Conservation (phyloP, 2,329 filamentous ascomycete species). For the Apiospora arundinis region DNA sequence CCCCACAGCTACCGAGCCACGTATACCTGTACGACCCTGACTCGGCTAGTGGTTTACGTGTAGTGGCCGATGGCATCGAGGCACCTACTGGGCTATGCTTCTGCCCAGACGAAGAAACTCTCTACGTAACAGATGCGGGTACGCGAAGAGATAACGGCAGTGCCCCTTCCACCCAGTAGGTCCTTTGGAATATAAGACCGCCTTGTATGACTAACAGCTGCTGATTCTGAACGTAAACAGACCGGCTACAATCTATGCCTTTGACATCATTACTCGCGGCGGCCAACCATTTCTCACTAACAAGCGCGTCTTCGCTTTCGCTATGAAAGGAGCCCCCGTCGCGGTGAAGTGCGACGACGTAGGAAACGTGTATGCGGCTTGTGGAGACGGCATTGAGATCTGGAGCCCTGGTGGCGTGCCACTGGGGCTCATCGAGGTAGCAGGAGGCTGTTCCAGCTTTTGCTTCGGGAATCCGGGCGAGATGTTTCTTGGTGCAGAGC, state of each 20-base stretch:
- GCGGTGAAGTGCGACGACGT: slow-evolving; percentile 48
- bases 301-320: slow-evolving; percentile 58
- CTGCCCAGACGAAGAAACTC: slow-evolving; percentile 43
- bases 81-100: slow-evolving; percentile 51
- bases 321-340: slow-evolving; percentile 51
- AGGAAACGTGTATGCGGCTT: slow-evolving; percentile 55
- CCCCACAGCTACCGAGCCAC: slow-evolving; percentile 52
- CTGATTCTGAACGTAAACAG: slow-evolving; percentile 28
- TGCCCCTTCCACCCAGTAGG: slow-evolving; percentile 38
- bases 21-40: slow-evolving; percentile 53
- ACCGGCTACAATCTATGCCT: slow-evolving; percentile 52
- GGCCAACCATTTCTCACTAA: slow-evolving; percentile 52
- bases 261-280: slow-evolving; percentile 48
- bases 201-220: neutral
- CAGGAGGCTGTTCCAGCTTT: slow-evolving; percentile 50
- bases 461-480: slow-evolving; percentile 50
- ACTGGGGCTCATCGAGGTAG: slow-evolving; percentile 49
- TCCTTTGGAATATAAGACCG: neutral
- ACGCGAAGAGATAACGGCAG: slow-evolving; percentile 38
- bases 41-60: slow-evolving; percentile 47
- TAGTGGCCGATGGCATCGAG: slow-evolving; percentile 53
- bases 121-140: slow-evolving; percentile 52
- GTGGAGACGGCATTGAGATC: slow-evolving; percentile 56
- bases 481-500: slow-evolving; percentile 55
- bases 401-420: slow-evolving; percentile 52